Evolutionary conservation across 2,329 filamentous ascomycete genomes (phyloP).

Genomic region (Colletotrichum karsti): DNA sequence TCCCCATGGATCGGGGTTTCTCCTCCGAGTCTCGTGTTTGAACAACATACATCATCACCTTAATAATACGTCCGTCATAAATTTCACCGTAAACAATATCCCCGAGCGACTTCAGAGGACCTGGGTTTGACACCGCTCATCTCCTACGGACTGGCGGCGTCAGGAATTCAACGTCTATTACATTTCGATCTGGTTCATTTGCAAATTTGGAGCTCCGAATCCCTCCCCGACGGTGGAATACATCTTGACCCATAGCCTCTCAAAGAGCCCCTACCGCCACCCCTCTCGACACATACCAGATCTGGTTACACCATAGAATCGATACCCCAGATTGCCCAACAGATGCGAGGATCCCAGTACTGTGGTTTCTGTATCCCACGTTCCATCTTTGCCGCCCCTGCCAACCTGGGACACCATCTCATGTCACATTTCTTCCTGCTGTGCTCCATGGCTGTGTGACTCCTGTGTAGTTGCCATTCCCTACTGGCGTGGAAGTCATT

Average conservation of each 20-base stretch:
- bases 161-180: no score
- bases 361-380: neutral
- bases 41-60: neutral
- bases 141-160: no score
- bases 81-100: neutral
- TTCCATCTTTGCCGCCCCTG: neutral
- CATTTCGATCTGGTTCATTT: no score
- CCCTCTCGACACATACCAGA: neutral
- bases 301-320: constrained; percentile 12
- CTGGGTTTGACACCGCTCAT: no score
- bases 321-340: neutral
- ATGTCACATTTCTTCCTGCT: neutral
- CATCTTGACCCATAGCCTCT: no score
- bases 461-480: neutral
- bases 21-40: neutral
- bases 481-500: neutral
- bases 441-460: neutral
- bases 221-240: no score
- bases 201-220: no score
- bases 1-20: neutral
- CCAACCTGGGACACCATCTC: neutral
- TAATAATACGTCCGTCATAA: neutral
- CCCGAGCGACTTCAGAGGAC: no score
- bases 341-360: neutral
- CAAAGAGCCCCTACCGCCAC: neutral